These are phyloP conservation scores for Solanum clarkiae DNA, from an alignment of 257 asterid species.

Conservation along the genomic window DNA sequence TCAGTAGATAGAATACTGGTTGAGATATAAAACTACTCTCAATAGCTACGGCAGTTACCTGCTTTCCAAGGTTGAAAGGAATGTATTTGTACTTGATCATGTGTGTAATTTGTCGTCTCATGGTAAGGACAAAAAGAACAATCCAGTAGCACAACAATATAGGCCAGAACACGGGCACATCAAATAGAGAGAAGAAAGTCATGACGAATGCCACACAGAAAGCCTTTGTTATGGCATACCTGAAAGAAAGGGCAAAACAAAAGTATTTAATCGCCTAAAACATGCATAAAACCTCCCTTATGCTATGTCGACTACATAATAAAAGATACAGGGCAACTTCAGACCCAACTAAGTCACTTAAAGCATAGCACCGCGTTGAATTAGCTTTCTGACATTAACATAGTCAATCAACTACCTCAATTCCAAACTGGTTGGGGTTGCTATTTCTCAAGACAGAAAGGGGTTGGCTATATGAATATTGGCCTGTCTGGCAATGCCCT, in stretches of 20 bases:
- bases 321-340: not conserved
- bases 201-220: constrained; percentile 60
- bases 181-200: constrained; percentile 86
- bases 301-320: not conserved
- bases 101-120: constrained; percentile 91
- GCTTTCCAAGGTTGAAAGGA: constrained; percentile 78
- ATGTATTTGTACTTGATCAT: constrained; percentile 81
- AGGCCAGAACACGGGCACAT: constrained; percentile 96
- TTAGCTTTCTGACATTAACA: not conserved
- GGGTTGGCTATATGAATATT: not conserved
- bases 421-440: not conserved
- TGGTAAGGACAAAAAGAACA: constrained; percentile 70
- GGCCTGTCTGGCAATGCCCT: not conserved
- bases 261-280: not conserved
- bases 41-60: constrained; percentile 30
- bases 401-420: not conserved
- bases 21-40: not conserved
- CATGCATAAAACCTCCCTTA: not conserved
- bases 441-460: not conserved
- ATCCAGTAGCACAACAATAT: constrained; percentile 78
- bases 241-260: constrained; percentile 9
- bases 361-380: not conserved
- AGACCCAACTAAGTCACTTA: not conserved
- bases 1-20: not conserved
- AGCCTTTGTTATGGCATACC: constrained; percentile 96